Evolutionary conservation across 1,139 yeast species (phyloP).

Genomic region (Zhuliangozyma blackwelliae): DNA sequence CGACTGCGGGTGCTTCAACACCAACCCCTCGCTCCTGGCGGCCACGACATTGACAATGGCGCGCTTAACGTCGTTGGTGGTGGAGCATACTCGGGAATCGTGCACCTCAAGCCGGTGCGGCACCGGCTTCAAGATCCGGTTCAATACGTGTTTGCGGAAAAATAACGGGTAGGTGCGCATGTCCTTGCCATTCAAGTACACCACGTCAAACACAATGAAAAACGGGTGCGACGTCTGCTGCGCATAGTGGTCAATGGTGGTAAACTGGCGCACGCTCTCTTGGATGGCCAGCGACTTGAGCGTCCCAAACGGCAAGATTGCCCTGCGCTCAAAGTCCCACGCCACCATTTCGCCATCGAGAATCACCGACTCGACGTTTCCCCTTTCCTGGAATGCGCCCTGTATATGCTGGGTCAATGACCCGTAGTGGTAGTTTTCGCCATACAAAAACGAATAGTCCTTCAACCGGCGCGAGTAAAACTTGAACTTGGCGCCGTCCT

Average conservation of each 20-base stretch:
- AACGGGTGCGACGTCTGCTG: conserved; percentile 52
- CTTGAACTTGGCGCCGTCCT: conserved; percentile 40
- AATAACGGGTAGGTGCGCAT: conserved; percentile 51
- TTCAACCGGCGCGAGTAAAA: conserved; percentile 68
- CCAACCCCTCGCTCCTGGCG: conserved; percentile 74
- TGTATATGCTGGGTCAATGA: conserved; percentile 55
- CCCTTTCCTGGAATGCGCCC: conserved; percentile 38
- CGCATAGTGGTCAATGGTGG: conserved; percentile 34
- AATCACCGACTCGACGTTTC: conserved; percentile 48
- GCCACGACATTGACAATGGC: conserved; percentile 58
- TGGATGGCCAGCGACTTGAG: conserved; percentile 67
- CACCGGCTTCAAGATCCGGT: conserved; percentile 42
- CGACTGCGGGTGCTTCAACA: conserved; percentile 63
- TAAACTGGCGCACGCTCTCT: conserved; percentile 42
- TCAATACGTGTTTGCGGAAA: conserved; percentile 52
- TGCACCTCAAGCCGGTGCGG: conserved; percentile 57
- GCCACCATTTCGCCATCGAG: conserved; percentile 95
- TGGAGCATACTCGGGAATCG: conserved; percentile 37
- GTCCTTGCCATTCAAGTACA: conserved; percentile 62
- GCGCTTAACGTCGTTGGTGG: conserved; percentile 49
- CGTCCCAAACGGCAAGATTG: conserved; percentile 74
- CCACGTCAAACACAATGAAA: conserved; percentile 66
- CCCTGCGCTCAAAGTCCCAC: conserved; percentile 60
- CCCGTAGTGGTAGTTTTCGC: conserved; percentile 55
- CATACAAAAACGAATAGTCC: conserved; percentile 74